These are phyloP conservation scores for Colletotrichum lini DNA, from an alignment of 2,329 filamentous ascomycete species.

Conservation along the genomic window DNA sequence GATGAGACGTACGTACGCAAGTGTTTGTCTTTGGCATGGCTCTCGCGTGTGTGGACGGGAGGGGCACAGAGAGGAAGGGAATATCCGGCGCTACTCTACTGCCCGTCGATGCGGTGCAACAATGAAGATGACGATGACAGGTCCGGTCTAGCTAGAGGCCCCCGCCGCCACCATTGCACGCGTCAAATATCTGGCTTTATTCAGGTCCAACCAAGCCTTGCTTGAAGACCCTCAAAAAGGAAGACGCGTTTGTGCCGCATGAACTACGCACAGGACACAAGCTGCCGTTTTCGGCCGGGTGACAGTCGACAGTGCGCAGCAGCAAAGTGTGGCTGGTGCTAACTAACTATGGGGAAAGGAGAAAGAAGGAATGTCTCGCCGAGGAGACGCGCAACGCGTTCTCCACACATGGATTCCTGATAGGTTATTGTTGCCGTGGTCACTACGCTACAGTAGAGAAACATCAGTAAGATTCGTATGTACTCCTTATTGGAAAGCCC, in stretches of 20 bases:
- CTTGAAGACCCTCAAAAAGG: slow-evolving; percentile 31
- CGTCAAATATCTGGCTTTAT: slow-evolving; percentile 18
- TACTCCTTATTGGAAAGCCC: neutral
- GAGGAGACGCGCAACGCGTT: slow-evolving; percentile 39
- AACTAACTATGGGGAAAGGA: slow-evolving; percentile 13
- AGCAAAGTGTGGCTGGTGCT: slow-evolving; percentile 34
- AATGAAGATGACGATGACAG: neutral
- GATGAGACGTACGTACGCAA: slow-evolving; percentile 29
- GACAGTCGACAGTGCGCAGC: slow-evolving; percentile 2
- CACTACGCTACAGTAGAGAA: slow-evolving; percentile 5
- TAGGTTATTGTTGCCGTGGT: slow-evolving; percentile 18
- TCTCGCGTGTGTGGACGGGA: neutral
- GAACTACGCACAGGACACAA: slow-evolving; percentile 25
- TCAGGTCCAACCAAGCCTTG: slow-evolving; percentile 28
- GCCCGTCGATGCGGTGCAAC: neutral
- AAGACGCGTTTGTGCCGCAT: slow-evolving; percentile 13
- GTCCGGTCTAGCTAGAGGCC: neutral
- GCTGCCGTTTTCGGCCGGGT: slow-evolving; percentile 24
- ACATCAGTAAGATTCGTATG: slow-evolving; percentile 2
- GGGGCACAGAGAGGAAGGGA: neutral
- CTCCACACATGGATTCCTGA: slow-evolving; percentile 23
- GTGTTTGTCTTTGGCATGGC: slow-evolving; percentile 9
- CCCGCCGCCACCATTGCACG: slow-evolving; percentile 29
- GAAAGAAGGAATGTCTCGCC: slow-evolving; percentile 22
- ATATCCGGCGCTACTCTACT: slow-evolving; percentile 6